phyloP scores from a whole-genome alignment of 1,139 yeast genomes.

The Candida smagusa region DNA sequence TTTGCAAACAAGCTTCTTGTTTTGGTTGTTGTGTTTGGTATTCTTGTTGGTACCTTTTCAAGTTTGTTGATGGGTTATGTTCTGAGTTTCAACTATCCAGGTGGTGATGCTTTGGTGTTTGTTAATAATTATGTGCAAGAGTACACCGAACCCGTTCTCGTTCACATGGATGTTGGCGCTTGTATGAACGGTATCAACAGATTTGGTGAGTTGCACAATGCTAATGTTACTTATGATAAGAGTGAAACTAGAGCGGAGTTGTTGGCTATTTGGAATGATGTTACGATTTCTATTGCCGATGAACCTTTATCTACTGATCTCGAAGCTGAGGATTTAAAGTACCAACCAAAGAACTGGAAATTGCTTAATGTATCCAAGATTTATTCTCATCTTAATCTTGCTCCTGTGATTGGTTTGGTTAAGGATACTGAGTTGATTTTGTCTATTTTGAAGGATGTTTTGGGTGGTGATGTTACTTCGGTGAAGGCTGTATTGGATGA shows the following conservation, averaged over 20 bases:
- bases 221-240: slow-evolving; percentile 61
- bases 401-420: slow-evolving; percentile 7
- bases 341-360: slow-evolving; percentile 26
- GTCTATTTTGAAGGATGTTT: slow-evolving; percentile 17
- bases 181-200: slow-evolving; percentile 87
- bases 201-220: slow-evolving; percentile 57
- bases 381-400: slow-evolving; percentile 12
- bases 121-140: slow-evolving; percentile 47
- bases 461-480: slow-evolving; percentile 14
- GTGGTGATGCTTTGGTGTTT: slow-evolving; percentile 66
- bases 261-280: slow-evolving; percentile 45
- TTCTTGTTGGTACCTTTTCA: slow-evolving; percentile 31
- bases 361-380: slow-evolving; percentile 17
- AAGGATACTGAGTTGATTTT: slow-evolving; percentile 7
- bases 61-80: slow-evolving; percentile 55
- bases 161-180: slow-evolving; percentile 76
- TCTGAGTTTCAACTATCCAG: slow-evolving; percentile 83
- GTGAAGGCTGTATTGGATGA: slow-evolving; percentile 17
- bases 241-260: slow-evolving; percentile 52
- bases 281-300: slow-evolving; percentile 61
- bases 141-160: slow-evolving; percentile 21
- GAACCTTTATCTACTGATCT: slow-evolving; percentile 10
- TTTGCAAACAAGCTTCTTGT: slow-evolving; percentile 27
- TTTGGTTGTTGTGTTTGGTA: slow-evolving; percentile 26
- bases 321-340: slow-evolving; percentile 8